Percentiles rank a stretch among this genome's conserved stretches.
Conservation (phyloP, 805 yeast species). For the Schwanniomyces sp. region DNA sequence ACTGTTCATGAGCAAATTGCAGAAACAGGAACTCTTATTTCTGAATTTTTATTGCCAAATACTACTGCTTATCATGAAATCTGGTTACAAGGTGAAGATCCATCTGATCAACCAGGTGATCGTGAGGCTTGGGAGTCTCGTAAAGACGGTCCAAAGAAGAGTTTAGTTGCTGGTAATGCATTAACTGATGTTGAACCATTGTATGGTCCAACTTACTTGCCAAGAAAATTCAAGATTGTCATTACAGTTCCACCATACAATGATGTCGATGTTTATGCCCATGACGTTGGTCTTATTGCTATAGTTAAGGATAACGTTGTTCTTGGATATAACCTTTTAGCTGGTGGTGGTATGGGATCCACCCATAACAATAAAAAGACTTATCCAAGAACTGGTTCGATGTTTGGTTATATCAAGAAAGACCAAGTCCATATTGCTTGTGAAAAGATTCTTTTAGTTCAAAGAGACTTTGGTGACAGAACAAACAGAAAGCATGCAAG, state of each 20-base stretch:
- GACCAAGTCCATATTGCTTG: slow-evolving; percentile 76
- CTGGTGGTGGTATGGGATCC: slow-evolving; percentile 99
- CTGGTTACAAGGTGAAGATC: slow-evolving; percentile 89
- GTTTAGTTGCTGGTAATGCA: slow-evolving; percentile 83
- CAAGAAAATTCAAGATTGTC: slow-evolving; percentile 93
- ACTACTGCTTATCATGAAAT: slow-evolving; percentile 97
- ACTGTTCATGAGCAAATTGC: slow-evolving; percentile 77
- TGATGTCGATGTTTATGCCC: slow-evolving; percentile 95
- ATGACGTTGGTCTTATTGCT: slow-evolving; percentile 90
- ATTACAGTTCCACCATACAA: slow-evolving; percentile 95
- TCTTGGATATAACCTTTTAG: slow-evolving; percentile 82
- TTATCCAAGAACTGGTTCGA: slow-evolving; percentile 91
- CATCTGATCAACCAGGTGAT: slow-evolving; percentile 66
- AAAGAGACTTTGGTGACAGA: slow-evolving; percentile 94
- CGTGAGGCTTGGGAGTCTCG: slow-evolving; percentile 62
- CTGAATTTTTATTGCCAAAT: slow-evolving; percentile 81
- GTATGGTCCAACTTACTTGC: slow-evolving; percentile 83
- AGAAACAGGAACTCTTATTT: slow-evolving; percentile 59
- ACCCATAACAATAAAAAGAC: slow-evolving; percentile 97
- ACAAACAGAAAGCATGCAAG: slow-evolving; percentile 96
- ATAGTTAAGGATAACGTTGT: slow-evolving; percentile 70
- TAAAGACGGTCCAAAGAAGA: slow-evolving; percentile 77
- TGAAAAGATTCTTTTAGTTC: slow-evolving; percentile 90
- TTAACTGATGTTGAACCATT: slow-evolving; percentile 82
- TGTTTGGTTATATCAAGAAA: slow-evolving; percentile 70